Conservation (phyloP, 148 eudicot species). For the Polygonum maritimum region DNA sequence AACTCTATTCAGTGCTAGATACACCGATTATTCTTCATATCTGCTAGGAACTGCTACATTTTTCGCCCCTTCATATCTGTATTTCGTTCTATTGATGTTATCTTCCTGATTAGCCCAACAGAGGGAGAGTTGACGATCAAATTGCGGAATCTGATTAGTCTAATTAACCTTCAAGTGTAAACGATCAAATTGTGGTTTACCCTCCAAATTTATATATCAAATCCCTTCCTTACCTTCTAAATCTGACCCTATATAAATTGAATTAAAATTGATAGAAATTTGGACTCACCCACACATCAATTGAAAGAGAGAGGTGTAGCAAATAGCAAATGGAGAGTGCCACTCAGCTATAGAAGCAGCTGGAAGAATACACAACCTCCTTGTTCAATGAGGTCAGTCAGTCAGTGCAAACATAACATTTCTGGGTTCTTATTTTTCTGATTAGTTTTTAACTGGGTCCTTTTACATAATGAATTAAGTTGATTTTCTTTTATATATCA, state of each 20-base stretch:
- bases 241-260: neutral
- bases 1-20: too few relatives aligned
- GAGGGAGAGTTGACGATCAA: too few relatives aligned
- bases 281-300: neutral
- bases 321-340: constrained; percentile 21
- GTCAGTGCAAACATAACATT: neutral
- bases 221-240: neutral
- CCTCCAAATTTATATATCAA: too few relatives aligned
- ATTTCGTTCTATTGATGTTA: too few relatives aligned
- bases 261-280: neutral
- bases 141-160: too few relatives aligned
- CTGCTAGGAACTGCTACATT: too few relatives aligned
- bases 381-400: constrained; percentile 44
- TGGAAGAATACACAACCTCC: constrained; percentile 36
- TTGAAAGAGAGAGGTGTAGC: neutral
- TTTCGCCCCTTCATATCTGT: too few relatives aligned
- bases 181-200: too few relatives aligned
- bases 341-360: constrained; percentile 32
- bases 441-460: neutral
- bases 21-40: too few relatives aligned
- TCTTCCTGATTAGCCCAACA: too few relatives aligned
- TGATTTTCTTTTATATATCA: neutral
- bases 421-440: neutral
- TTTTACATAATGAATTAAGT: neutral
- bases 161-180: too few relatives aligned